Conservation (phyloP, 805 yeast genomes). For the Candida takata region DNA sequence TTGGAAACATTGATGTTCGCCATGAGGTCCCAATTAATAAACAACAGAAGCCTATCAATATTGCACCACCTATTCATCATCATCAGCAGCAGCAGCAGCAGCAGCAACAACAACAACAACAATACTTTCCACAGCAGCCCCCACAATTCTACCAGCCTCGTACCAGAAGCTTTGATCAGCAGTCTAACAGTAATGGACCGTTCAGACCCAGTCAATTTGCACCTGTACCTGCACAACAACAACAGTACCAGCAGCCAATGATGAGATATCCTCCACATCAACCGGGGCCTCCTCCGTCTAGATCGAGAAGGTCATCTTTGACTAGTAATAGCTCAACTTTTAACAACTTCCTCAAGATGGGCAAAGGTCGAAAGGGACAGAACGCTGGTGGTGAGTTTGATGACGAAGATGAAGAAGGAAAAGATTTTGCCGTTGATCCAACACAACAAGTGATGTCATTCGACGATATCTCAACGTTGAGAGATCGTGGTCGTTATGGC, state of each 20-base stretch:
- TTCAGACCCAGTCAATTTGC: conserved; percentile 5
- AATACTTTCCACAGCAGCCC: conserved; percentile 11
- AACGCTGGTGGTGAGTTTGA: conserved; percentile 23
- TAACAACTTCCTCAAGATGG: conserved; percentile 8
- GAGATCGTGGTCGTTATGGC: conserved; percentile 65
- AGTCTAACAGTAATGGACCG: not conserved
- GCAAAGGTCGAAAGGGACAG: conserved; percentile 5
- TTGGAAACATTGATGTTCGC: conserved; percentile 39
- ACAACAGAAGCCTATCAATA: conserved; percentile 1
- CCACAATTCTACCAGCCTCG: not conserved
- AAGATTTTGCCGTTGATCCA: conserved; percentile 26
- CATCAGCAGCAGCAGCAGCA: conserved; percentile 7
- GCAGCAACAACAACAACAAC: conserved; percentile 11
- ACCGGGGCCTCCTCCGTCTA: conserved; percentile 2
- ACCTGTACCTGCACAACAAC: conserved; percentile 4
- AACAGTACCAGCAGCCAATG: not conserved
- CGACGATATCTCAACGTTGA: conserved; percentile 54
- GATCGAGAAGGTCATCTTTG: conserved; percentile 18
- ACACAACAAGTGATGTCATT: conserved; percentile 42
- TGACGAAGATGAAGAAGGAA: conserved; percentile 32
- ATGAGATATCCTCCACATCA: not conserved
- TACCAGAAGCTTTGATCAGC: not conserved
- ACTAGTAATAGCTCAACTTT: conserved; percentile 12
- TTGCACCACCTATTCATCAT: conserved; percentile 12
- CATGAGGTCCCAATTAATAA: conserved; percentile 32